Evolutionary conservation across 805 yeast species (phyloP), one percentile per base, ranked within the genome.

Genomic region (Wickerhamiella bombiphila): DNA sequence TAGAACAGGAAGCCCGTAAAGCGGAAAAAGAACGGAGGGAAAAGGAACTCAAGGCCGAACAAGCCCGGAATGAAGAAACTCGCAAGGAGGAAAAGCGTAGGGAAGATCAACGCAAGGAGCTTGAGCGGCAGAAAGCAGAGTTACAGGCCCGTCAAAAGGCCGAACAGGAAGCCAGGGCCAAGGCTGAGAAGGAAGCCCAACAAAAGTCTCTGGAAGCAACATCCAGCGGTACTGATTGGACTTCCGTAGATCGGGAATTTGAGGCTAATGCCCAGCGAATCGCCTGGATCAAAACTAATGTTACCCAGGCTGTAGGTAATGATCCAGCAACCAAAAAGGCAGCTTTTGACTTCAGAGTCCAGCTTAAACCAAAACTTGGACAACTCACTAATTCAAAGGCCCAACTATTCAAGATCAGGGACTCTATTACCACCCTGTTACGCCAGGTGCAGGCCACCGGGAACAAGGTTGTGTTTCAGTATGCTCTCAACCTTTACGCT

Each of bases 311-410:
- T 7, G 66, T 83, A 22, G 60, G 65, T 28, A 54, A 57, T n/a
- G 65, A 76, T 47, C 67, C 69, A 20, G 69, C 62, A 22, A 51
- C 70, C 26, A 76, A 76, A 48, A 70, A 68, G 34, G 53, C 56
- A n/a, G 66, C 75, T 25, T 65, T 69, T 15, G 66, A 68, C n/a
- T 67, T 74, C 39, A 78, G 77, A 52, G 64, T 95, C 35, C 74
- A 76, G 49, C 72, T 91, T 47, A 82, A 82, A 52, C 91, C 95
- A 4, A 80, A 78, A 53, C 74, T 91, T 47, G 97, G 98, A 9
- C 97, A 91, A 59, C 63, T 91, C 42, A 83, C 95, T 1, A 76
- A 74, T 51, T 74, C 85, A 37, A 58, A 53, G 37, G 33, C 56
- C 2, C 94, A 91, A 52, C 61, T 85, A 31, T 52, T 55, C 1